Evolutionary conservation across 2,329 filamentous ascomycete genomes (phyloP).

Genomic region (Xylariaceae sp.): DNA sequence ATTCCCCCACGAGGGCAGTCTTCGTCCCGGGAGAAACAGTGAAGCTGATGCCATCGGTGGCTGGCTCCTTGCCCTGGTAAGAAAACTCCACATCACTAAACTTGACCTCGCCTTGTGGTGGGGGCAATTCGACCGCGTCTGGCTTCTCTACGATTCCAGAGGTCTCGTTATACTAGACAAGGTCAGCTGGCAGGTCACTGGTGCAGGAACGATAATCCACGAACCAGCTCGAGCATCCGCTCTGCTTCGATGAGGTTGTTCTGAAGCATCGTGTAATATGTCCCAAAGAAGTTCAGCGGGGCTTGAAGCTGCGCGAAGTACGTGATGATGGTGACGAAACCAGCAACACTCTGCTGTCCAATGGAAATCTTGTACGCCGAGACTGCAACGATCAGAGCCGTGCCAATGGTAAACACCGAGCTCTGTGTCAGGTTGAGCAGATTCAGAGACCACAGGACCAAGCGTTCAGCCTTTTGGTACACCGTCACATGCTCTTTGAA

Average conservation of each 20-base stretch:
- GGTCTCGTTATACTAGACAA: constrained; percentile 32
- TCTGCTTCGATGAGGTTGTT: constrained; percentile 39
- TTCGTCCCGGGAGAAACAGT: constrained; percentile 35
- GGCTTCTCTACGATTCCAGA: constrained; percentile 35
- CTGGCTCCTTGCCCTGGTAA: constrained; percentile 32
- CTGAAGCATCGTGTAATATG: constrained; percentile 38
- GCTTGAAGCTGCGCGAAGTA: constrained; percentile 31
- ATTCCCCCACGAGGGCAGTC: constrained; percentile 38
- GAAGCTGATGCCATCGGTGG: constrained; percentile 33
- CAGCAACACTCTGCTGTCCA: constrained; percentile 43
- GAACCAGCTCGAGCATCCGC: constrained; percentile 35
- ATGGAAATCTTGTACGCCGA: constrained; percentile 55
- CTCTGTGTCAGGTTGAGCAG: constrained; percentile 55
- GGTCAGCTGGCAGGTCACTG: constrained; percentile 2
- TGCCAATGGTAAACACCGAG: constrained; percentile 54
- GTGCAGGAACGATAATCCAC: constrained; percentile 2
- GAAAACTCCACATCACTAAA: constrained; percentile 37
- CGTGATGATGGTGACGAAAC: constrained; percentile 40
- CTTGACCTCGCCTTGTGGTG: constrained; percentile 29
- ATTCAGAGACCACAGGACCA: constrained; percentile 48
- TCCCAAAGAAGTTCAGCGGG: constrained; percentile 54
- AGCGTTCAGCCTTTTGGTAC: constrained; percentile 48
- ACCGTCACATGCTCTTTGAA: constrained; percentile 48
- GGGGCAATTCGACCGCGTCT: constrained; percentile 26
- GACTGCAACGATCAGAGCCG: constrained; percentile 53